These are phyloP conservation scores for Xerocomus minutiporus DNA, from an alignment of 1,284 basidiomycete genomes.

Conservation along the genomic window DNA sequence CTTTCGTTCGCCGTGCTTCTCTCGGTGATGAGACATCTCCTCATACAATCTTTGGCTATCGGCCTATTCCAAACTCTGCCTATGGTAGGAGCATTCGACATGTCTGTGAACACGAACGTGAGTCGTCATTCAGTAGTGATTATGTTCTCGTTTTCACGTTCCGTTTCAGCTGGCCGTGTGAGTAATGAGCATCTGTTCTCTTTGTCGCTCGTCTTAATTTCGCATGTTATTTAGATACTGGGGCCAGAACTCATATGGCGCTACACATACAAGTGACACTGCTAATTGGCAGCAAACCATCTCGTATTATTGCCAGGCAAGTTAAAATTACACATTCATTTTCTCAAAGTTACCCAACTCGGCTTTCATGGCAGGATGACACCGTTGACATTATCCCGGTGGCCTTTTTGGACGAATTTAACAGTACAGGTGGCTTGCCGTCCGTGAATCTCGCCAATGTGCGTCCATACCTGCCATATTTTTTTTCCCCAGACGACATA, in stretches of 20 bases:
- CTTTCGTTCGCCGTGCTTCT: background rate
- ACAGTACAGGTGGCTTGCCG: slow-evolving; percentile 51
- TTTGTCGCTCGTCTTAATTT: background rate
- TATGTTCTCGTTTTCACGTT: background rate
- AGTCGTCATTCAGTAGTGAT: slow-evolving; percentile 4
- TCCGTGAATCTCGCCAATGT: slow-evolving; percentile 61
- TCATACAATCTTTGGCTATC: background rate
- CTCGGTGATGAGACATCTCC: background rate
- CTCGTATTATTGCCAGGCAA: slow-evolving; percentile 24
- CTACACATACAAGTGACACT: slow-evolving; percentile 21
- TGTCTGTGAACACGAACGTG: slow-evolving; percentile 27
- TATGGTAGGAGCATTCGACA: slow-evolving; percentile 14
- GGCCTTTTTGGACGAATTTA: slow-evolving; percentile 58
- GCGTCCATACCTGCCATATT: slow-evolving; percentile 11
- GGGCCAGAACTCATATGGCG: slow-evolving; percentile 34
- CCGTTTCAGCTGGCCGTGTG: slow-evolving; percentile 23
- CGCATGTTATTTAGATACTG: slow-evolving; percentile 23
- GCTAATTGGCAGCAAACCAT: slow-evolving; percentile 29
- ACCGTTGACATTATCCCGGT: slow-evolving; percentile 44
- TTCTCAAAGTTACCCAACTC: background rate
- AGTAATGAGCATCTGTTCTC: background rate
- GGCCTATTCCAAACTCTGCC: slow-evolving; percentile 3
- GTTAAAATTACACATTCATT: background rate
- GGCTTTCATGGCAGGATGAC: slow-evolving; percentile 6
- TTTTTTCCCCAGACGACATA: background rate